Evolutionary conservation across 305 asterid species (phyloP), one percentile per base, ranked within the genome.

Genomic region (Fraxinus sp.): DNA sequence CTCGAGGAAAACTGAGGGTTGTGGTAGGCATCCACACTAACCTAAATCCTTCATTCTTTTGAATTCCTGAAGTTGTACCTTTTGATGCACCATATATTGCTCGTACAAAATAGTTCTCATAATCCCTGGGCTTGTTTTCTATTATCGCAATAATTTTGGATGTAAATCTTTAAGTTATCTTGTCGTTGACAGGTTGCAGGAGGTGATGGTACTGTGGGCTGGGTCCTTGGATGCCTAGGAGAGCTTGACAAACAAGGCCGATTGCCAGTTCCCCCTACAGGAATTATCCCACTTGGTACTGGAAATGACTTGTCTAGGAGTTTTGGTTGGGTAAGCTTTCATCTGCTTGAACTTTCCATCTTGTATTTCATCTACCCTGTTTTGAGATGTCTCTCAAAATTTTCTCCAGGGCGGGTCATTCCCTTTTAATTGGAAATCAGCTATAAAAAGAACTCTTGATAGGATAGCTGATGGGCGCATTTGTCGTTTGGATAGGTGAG

Each of bases 201-300:
- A 77, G 99, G 99, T 86, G 98, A 94, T 87, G 98, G 98, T 72
- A 93, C 98, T 6, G 98, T 94, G 80, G 98, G 99, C 18, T 95
- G 99, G 99, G 93, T 94, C 83, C 95, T 95, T 28, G 98, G 99
- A 18, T 95, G 99, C 83, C 92, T 95, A 73, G 99, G 99, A 80
- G 94, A 91, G 88, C 97, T 95, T 70, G 86, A 90, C 85, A 83
- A 77, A 82, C 89, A 93, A 78, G 79, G 22, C 24, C 90, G 97
- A 72, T 84, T 92, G 62, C 99, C 99, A n/a, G 84, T 94, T 75
- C 99, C 98, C 73, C 92, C 99, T 24, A 86, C 94, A 33, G 98
- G 94, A 80, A 91, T 95, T 49, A 89, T 95, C 86, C 99, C 99
- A 22, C 99, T 95, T 78, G 99, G 99, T 84, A 95, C 99, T 7